Conservation (phyloP, 2,329 filamentous ascomycete species). For the Proliferodiscus dingleyae region DNA sequence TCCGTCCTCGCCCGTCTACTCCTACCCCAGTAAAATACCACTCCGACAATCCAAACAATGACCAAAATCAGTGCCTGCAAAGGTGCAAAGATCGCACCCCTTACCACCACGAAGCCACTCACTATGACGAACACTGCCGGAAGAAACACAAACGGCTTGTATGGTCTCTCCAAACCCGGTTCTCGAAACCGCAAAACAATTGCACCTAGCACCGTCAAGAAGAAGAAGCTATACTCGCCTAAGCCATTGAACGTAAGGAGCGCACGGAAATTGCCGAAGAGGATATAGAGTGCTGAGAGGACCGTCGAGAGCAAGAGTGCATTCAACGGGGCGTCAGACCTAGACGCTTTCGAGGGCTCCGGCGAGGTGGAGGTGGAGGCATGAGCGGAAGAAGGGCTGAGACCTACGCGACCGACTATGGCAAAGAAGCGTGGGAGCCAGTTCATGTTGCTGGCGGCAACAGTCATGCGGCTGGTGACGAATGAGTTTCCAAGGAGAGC, state of each 20-base stretch:
- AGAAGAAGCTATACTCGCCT: slow-evolving; percentile 60
- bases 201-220: slow-evolving; percentile 55
- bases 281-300: slow-evolving; percentile 52
- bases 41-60: slow-evolving; percentile 45
- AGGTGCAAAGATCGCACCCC: slow-evolving; percentile 56
- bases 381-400: not conserved
- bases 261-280: slow-evolving; percentile 56
- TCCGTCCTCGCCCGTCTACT: slow-evolving; percentile 44
- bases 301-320: slow-evolving; percentile 46
- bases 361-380: not conserved
- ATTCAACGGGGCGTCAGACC: slow-evolving; percentile 49
- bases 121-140: slow-evolving; percentile 51
- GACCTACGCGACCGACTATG: slow-evolving; percentile 41
- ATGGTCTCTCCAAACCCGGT: slow-evolving; percentile 49
- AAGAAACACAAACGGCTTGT: slow-evolving; percentile 47
- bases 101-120: slow-evolving; percentile 54
- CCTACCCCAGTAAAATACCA: slow-evolving; percentile 47
- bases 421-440: slow-evolving; percentile 47
- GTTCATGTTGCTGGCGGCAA: slow-evolving; percentile 49
- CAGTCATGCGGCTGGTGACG: slow-evolving; percentile 55
- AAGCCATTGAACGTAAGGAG: slow-evolving; percentile 57
- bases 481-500: slow-evolving; percentile 60
- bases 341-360: slow-evolving; percentile 9
- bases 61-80: slow-evolving; percentile 48
- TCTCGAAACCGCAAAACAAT: slow-evolving; percentile 53